Evolutionary conservation across 1,284 basidiomycete genomes (phyloP).

Genomic region (Trichosporon sp.): DNA sequence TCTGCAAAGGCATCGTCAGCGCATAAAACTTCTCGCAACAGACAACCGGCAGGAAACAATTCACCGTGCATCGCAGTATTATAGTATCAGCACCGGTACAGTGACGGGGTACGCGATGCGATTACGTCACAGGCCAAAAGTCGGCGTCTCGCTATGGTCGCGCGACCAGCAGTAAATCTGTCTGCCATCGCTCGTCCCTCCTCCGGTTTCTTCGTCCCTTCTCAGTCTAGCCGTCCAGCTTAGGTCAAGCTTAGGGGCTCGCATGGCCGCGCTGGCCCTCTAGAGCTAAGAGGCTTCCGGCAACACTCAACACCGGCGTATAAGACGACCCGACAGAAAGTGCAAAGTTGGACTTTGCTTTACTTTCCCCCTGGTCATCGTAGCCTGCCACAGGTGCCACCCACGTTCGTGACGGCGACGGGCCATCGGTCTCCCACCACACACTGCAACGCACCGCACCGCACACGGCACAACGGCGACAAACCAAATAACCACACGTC

Average conservation of each 20-base stretch:
- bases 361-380: neutral
- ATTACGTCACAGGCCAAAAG: conserved; percentile 8
- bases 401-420: conserved; percentile 1
- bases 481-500: neutral
- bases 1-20: neutral
- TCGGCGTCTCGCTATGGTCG: conserved; percentile 11
- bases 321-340: neutral
- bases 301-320: neutral
- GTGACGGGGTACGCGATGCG: neutral
- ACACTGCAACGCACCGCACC: no score
- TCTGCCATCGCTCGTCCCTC: neutral
- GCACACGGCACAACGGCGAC: neutral
- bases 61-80: neutral
- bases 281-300: neutral
- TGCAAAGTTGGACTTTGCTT: neutral
- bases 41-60: neutral
- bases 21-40: neutral
- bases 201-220: neutral
- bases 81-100: neutral
- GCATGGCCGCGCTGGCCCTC: conserved; percentile 6
- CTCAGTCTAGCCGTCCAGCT: neutral
- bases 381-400: conserved; percentile 10
- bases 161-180: neutral
- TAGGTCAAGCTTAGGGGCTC: neutral
- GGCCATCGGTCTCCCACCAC: neutral